These are phyloP conservation scores for Hyaloperonospora brassicae DNA, from an alignment of 352 stramenopile species.

Conservation along the genomic window DNA sequence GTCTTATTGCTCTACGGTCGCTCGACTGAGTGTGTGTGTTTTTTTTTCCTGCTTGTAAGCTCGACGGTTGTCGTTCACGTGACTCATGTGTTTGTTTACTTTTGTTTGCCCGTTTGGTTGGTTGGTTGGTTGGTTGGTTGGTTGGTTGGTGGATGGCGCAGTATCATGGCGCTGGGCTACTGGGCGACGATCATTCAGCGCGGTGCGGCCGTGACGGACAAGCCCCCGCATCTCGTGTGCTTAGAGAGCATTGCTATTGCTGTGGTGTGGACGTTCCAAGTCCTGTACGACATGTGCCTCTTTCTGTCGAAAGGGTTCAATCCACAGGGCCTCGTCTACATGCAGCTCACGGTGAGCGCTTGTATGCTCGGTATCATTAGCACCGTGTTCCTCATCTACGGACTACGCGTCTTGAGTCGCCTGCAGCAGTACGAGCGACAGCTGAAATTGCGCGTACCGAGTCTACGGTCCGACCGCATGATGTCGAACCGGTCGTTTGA, in stretches of 20 bases:
- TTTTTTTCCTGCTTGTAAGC: too few relatives aligned
- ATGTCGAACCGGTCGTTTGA: slow-evolving; percentile 31
- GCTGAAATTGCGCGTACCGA: slow-evolving; percentile 30
- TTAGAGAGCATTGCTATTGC: slow-evolving; percentile 31
- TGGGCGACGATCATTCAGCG: slow-evolving; percentile 42
- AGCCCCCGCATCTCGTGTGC: slow-evolving; percentile 24
- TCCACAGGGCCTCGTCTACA: slow-evolving; percentile 27
- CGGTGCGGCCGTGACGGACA: slow-evolving; percentile 26
- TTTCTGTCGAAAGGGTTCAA: slow-evolving; percentile 42
- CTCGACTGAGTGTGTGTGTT: not conserved
- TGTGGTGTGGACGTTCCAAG: slow-evolving; percentile 36
- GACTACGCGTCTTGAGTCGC: slow-evolving; percentile 28
- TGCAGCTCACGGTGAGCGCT: slow-evolving; percentile 35
- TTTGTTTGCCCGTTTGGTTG: not conserved
- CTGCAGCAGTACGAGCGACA: slow-evolving; percentile 34
- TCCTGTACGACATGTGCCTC: slow-evolving; percentile 34
- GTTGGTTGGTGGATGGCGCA: slow-evolving; percentile 4
- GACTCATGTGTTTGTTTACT: not conserved
- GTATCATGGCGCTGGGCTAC: slow-evolving; percentile 40
- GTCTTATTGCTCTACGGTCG: slow-evolving; percentile 9
- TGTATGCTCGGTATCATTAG: slow-evolving; percentile 40
- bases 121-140: too few relatives aligned
- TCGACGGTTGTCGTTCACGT: too few relatives aligned
- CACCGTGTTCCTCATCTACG: slow-evolving; percentile 36
- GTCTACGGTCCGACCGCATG: slow-evolving; percentile 28